Base-by-base conservation (phyloP, 208 protist genomes). In the Wallacemonas sp. region DNA sequence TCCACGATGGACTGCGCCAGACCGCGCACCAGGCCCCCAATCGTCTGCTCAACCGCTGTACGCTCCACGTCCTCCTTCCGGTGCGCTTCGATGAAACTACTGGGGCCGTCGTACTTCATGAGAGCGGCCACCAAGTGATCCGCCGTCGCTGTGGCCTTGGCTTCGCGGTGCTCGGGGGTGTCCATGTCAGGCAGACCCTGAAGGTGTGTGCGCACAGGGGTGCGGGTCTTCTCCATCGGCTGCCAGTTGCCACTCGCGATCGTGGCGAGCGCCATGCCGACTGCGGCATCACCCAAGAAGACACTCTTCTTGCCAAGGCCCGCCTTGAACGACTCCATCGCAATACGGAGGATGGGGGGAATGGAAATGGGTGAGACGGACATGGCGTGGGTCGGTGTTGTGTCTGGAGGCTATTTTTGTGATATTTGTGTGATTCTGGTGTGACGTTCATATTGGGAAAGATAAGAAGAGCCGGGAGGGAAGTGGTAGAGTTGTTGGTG, bases 181-280 rank as follows among this genome's bases (percentile, higher is more conserved):
- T 47, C 43, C 43, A 47, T 66, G 27, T 16, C 56, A 3, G 30
- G 56, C 14, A 47, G 43, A 3, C 3, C 30, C 61, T 16, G 19
- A 38, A 66, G 32, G 43, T 56, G 36, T 26, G 5, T 34, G 4
- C 23, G 5, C 19, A 55, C 43, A 23, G 61, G 61, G 44, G 43
- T 17, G 16, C 61, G 61, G 21, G 32, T 39, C 43, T 23, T 55
- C n/a, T 66, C 61, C 24, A 66, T 30, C 6, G 61, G 43, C 43
- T 55, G 38, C 61, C 61, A 66, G 44, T 66, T 66, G 9, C 44
- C 61, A 6, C 27, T 3, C 11, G 32, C 32, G n/a, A 66, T 48
- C 8, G 21, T 66, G 14, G 32, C 36, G 4, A 66, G n/a, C 3
- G 61, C 4, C 44, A 56, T 48, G 27, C 9, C 19, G 27, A 66